These are phyloP conservation scores for Stevia rebaudiana DNA, from an alignment of 140 eudicot genomes.

Conservation along the genomic window DNA sequence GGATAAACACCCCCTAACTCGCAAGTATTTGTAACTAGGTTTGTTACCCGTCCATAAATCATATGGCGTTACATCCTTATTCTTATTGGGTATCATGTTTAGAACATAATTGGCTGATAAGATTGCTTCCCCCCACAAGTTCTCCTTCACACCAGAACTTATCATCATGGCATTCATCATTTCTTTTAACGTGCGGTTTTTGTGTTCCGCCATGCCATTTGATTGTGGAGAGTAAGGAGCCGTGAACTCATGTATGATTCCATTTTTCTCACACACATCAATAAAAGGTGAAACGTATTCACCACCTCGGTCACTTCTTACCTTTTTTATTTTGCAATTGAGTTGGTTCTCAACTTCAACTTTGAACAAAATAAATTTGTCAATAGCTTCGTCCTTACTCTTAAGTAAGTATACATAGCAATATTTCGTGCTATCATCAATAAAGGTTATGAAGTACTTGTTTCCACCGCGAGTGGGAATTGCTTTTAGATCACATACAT, in stretches of 20 bases:
- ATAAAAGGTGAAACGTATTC: no score
- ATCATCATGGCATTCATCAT: no score
- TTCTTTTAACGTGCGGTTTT: no score
- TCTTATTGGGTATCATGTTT: not conserved
- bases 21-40: not conserved
- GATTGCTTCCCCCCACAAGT: no score
- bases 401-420: not conserved
- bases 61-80: not conserved
- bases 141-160: no score
- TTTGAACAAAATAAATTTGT: not conserved
- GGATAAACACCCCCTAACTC: not conserved
- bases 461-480: not conserved
- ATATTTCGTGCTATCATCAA: not conserved
- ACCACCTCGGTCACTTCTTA: not conserved
- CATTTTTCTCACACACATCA: no score
- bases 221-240: no score
- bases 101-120: no score
- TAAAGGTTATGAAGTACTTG: not conserved
- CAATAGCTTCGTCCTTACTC: not conserved
- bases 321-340: not conserved
- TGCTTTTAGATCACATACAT: not conserved
- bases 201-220: no score
- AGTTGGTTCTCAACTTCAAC: not conserved
- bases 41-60: not conserved
- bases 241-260: no score